Conservation (phyloP, 2,329 filamentous ascomycete genomes). For the Penicillium fuscoglaucum region DNA sequence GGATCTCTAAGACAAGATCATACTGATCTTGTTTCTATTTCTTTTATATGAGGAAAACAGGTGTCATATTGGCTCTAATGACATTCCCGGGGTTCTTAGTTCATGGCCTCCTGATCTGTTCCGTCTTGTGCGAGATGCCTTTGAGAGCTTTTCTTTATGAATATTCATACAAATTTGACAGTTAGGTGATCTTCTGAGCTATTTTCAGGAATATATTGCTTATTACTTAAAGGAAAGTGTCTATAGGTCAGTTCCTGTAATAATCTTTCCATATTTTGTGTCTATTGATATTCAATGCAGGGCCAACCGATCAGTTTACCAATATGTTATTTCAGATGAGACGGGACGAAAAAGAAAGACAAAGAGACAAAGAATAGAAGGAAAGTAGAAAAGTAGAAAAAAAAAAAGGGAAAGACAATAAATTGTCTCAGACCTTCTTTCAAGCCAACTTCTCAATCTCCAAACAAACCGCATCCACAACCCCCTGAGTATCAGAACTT, state of each 20-base stretch:
- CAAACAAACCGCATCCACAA: conserved; percentile 57
- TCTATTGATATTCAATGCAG: not conserved
- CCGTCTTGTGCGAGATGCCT: not conserved
- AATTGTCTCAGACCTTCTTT: conserved; percentile 5
- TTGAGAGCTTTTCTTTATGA: not conserved
- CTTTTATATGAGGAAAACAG: not conserved
- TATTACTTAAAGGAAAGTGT: not conserved
- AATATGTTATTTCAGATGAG: not conserved
- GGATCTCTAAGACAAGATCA: not conserved
- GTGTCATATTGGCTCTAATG: conserved; percentile 3
- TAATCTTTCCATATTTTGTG: not conserved
- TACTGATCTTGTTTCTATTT: not conserved
- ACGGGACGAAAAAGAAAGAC: not conserved
- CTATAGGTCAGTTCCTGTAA: not conserved
- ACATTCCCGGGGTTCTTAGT: not conserved
- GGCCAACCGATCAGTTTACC: not conserved
- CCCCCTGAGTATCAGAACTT: conserved; percentile 54
- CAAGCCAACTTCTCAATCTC: conserved; percentile 46
- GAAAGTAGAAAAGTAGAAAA: not conserved
- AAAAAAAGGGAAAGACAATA: not conserved
- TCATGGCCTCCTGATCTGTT: not conserved
- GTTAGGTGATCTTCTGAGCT: not conserved
- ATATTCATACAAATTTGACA: not conserved
- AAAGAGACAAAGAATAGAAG: conserved; percentile 2
- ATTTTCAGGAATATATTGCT: not conserved